Evolutionary conservation across 169 alveolate genomes (phyloP).

Genomic region (Plasmodium ovale): DNA sequence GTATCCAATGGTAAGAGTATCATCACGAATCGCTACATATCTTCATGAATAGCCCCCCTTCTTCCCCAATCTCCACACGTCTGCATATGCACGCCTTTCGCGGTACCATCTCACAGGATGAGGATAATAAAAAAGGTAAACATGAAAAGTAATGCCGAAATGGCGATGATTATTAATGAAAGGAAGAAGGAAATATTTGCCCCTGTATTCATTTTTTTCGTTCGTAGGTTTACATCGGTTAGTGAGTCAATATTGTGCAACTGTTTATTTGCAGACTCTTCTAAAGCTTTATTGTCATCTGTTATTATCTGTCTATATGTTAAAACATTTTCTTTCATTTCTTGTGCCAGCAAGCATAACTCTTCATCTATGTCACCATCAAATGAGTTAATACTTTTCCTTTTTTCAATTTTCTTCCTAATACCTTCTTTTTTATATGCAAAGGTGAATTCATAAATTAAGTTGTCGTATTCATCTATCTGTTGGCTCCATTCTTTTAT

Average conservation of each 20-base stretch:
- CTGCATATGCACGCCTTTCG: not conserved
- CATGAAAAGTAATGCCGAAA: slow-evolving; percentile 34
- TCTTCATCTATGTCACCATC: slow-evolving; percentile 66
- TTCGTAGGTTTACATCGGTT: slow-evolving; percentile 37
- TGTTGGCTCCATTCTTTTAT: slow-evolving; percentile 74
- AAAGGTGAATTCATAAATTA: slow-evolving; percentile 37
- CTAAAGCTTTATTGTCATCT: slow-evolving; percentile 35
- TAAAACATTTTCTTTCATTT: slow-evolving; percentile 74
- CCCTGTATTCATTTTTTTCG: slow-evolving; percentile 25
- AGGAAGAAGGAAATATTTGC: slow-evolving; percentile 59
- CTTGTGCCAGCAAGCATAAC: slow-evolving; percentile 70
- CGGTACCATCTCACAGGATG: not conserved
- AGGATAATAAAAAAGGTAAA: slow-evolving; percentile 66
- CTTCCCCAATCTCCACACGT: no score
- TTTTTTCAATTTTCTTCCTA: slow-evolving; percentile 25
- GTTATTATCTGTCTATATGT: slow-evolving; percentile 38
- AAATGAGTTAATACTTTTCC: slow-evolving; percentile 15
- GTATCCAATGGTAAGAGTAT: no score
- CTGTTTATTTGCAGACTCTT: slow-evolving; percentile 39
- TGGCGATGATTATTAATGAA: slow-evolving; percentile 38
- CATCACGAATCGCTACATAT: no score
- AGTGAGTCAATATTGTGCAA: slow-evolving; percentile 9
- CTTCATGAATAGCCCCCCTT: no score
- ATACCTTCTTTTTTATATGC: slow-evolving; percentile 39
- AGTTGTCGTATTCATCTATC: slow-evolving; percentile 58